A percentile compares a stretch with the other conserved stretches of the same genome.
Conservation (phyloP, 768 basidiomycete species). For the Boletus coccyginus region DNA sequence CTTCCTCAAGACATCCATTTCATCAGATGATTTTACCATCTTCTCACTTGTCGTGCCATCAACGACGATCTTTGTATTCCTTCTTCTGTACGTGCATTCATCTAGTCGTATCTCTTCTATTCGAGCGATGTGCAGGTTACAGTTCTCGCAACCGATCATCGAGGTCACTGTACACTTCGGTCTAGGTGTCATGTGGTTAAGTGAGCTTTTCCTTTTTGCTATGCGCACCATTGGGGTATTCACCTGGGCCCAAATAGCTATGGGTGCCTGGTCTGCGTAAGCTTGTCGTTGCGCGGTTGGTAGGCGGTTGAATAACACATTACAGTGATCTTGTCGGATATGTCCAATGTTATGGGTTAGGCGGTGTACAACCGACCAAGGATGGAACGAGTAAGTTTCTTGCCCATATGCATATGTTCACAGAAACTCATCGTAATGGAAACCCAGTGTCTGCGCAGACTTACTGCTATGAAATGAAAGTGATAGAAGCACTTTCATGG, state of each 20-base stretch:
- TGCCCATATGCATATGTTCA: neutral
- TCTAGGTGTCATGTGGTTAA: slow-evolving; percentile 64
- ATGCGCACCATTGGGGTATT: neutral
- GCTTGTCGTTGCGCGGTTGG: slow-evolving; percentile 16
- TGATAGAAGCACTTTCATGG: slow-evolving; percentile 79
- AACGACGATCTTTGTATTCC: slow-evolving; percentile 58
- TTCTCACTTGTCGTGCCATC: slow-evolving; percentile 67
- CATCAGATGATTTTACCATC: slow-evolving; percentile 64
- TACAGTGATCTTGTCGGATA: slow-evolving; percentile 67
- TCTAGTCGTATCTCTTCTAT: neutral
- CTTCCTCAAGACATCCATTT: neutral
- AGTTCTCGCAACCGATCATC: slow-evolving; percentile 66
- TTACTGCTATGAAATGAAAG: slow-evolving; percentile 80
- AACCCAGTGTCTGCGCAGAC: slow-evolving; percentile 48
- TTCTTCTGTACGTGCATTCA: slow-evolving; percentile 50
- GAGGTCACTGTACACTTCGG: slow-evolving; percentile 57
- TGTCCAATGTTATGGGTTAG: slow-evolving; percentile 55
- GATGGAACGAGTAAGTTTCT: slow-evolving; percentile 50
- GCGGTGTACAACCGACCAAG: slow-evolving; percentile 46
- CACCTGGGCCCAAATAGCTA: slow-evolving; percentile 42
- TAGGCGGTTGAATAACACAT: slow-evolving; percentile 4
- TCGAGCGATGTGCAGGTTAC: slow-evolving; percentile 42
- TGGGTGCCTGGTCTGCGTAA: slow-evolving; percentile 75
- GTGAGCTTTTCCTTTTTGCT: slow-evolving; percentile 39
- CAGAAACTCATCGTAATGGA: slow-evolving; percentile 4